phyloP scores from a whole-genome alignment of 2,329 filamentous ascomycete genomes.

The Phyllachora maydis region DNA sequence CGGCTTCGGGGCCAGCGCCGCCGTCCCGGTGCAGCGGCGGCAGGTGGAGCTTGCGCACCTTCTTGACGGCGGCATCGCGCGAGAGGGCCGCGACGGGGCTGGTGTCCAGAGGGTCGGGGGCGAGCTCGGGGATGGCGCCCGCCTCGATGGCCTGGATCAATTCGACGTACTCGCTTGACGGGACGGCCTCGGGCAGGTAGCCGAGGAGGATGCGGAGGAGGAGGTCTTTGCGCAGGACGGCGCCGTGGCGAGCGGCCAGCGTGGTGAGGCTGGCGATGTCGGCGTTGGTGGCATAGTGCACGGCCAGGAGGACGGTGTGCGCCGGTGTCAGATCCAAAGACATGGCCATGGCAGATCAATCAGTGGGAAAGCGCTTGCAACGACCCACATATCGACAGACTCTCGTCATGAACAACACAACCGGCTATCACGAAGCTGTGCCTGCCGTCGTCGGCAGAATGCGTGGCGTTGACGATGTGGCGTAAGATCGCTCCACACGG shows the following conservation, averaged over 20 bases:
- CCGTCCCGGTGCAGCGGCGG: slow-evolving; percentile 31
- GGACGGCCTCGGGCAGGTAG: slow-evolving; percentile 52
- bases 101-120: slow-evolving; percentile 27
- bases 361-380: too few relatives aligned
- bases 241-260: slow-evolving; percentile 32
- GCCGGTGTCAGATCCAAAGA: too few relatives aligned
- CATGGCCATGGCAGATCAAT: too few relatives aligned
- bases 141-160: slow-evolving; percentile 37
- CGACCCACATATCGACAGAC: too few relatives aligned
- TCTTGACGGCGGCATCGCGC: slow-evolving; percentile 42
- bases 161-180: slow-evolving; percentile 38
- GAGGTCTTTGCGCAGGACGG: slow-evolving; percentile 40
- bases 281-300: slow-evolving; percentile 44
- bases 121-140: slow-evolving; percentile 18
- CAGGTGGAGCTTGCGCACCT: slow-evolving; percentile 40
- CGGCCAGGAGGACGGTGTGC: slow-evolving; percentile 53
- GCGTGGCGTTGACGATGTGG: too few relatives aligned
- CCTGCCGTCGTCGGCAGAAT: too few relatives aligned
- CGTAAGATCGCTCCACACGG: too few relatives aligned
- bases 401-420: too few relatives aligned
- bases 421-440: too few relatives aligned
- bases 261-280: slow-evolving; percentile 41
- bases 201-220: slow-evolving; percentile 55
- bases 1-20: slow-evolving; percentile 23
- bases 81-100: slow-evolving; percentile 34